Base-by-base conservation (phyloP, 208 protist species). In the Entamoeba moshkovskii region DNA sequence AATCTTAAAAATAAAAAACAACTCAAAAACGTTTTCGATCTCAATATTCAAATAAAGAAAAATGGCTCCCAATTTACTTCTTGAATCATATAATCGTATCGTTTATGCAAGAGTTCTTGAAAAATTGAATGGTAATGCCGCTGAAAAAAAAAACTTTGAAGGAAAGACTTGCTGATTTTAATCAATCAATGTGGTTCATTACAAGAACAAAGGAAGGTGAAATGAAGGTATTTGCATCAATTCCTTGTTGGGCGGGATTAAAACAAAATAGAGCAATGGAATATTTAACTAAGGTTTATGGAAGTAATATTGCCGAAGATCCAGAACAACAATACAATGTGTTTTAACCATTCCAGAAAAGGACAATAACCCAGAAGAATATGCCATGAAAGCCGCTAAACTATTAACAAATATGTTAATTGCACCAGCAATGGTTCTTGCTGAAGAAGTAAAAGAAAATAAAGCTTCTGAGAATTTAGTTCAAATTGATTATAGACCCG, bases 401-500 rank as follows among this genome's bases (percentile, higher is more conserved):
- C 45, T 45, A 92, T 46, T 47, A 47, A 92, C 38, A 25, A 47
- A 48, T n/a, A 92, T 92, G 44, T 92, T 47, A 33, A 48, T 47
- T 45, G 91, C 22, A 22, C 91, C 91, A 45, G 44, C 91, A 45
- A 6, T 47, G 5, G 22, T 47, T 48, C 15, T 33, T 92, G 91
- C 91, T 92, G n/a, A 25, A 25, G 29, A 92, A 92, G 91, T n/a
- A 25, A 92, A 48, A 16, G 15, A 92, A 44, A 46, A n/a, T 33
- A 92, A 92, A 47, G 91, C 42, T 47, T 8, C 0, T n/a, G 44
- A 93, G 13, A 45, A 85, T 52, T 1, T 52, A 25, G 2, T 93
- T 47, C 45, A 46, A 46, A 93, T 93, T 93, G 66, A 85, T 52
- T 93, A 93, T 52, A 46, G 93, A 52, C 45, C 38, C 13, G 93